A percentile compares a stretch with the other conserved stretches of the same genome.
These are phyloP conservation scores for Moniliophthora roreri DNA, from an alignment of 1,284 basidiomycete genomes.

Conservation along the genomic window DNA sequence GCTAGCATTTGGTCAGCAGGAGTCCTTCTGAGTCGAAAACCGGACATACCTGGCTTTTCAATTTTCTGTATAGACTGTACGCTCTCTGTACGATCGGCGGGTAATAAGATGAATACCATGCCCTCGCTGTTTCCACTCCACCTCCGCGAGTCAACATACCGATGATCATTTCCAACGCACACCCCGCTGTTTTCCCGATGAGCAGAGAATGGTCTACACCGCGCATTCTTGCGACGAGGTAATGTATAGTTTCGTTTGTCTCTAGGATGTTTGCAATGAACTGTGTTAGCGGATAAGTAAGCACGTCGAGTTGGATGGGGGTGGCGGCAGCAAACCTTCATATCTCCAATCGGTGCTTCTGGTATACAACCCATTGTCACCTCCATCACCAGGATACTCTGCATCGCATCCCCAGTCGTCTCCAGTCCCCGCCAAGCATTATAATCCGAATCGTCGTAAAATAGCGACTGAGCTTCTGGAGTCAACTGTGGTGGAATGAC, in stretches of 20 bases:
- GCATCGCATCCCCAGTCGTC: not conserved
- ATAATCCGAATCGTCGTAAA: not conserved
- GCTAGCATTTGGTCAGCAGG: no score
- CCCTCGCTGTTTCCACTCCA: not conserved
- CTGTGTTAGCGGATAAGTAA: not conserved
- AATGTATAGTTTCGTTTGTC: not conserved
- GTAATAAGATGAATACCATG: not conserved
- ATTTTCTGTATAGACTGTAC: not conserved
- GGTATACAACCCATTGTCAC: not conserved
- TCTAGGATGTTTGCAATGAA: not conserved
- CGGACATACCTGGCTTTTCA: no score
- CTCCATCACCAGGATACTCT: not conserved
- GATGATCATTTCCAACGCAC: not conserved
- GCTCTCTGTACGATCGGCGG: not conserved
- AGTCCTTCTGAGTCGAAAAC: no score
- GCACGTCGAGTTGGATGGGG: not conserved
- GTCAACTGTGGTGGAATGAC: not conserved
- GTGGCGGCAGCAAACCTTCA: not conserved
- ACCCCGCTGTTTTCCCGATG: not conserved
- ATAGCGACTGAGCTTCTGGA: not conserved
- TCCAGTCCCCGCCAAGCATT: not conserved
- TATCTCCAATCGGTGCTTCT: not conserved
- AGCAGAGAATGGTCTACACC: not conserved
- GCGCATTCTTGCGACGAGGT: not conserved
- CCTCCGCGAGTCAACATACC: not conserved